Percentiles rank a stretch among this genome's conserved stretches.
phyloP scores from a whole-genome alignment of 1,284 basidiomycete species.

The Butyriboletus appendiculatus region DNA sequence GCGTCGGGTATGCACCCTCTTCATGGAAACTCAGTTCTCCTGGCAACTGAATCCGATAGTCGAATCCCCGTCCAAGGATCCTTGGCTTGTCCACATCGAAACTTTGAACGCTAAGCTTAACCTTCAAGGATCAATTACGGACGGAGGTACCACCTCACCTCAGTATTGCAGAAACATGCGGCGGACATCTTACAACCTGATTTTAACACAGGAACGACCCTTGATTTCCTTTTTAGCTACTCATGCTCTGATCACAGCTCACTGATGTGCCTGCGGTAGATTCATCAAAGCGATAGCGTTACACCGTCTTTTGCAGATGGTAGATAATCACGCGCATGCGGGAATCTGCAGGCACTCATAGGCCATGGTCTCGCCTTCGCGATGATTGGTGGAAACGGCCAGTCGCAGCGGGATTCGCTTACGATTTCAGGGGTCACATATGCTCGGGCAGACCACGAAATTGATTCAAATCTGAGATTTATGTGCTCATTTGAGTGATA shows the following conservation, averaged over 20 bases:
- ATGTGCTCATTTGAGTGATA: conserved; percentile 23
- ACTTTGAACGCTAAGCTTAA: conserved; percentile 15
- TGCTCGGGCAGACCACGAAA: conserved; percentile 13
- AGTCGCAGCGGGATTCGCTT: conserved; percentile 13
- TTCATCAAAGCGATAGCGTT: not conserved
- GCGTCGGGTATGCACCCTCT: conserved; percentile 10
- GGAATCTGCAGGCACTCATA: not conserved
- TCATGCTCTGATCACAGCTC: not conserved
- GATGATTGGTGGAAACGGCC: conserved; percentile 12
- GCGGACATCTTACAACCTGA: not conserved
- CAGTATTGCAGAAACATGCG: not conserved
- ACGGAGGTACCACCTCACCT: not conserved
- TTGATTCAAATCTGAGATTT: conserved; percentile 32
- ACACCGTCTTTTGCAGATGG: not conserved
- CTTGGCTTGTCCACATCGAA: conserved; percentile 4
- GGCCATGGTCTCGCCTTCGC: not conserved
- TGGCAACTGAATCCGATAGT: conserved; percentile 8
- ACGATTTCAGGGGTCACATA: conserved; percentile 24
- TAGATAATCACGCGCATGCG: not conserved
- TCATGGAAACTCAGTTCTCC: conserved; percentile 8
- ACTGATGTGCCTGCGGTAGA: not conserved
- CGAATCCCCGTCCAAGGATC: not conserved
- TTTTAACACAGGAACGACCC: not conserved
- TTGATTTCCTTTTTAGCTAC: not conserved
- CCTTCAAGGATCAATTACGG: not conserved